phyloP scores from a whole-genome alignment of 306 rosid species.

The Cicer cuneatum region DNA sequence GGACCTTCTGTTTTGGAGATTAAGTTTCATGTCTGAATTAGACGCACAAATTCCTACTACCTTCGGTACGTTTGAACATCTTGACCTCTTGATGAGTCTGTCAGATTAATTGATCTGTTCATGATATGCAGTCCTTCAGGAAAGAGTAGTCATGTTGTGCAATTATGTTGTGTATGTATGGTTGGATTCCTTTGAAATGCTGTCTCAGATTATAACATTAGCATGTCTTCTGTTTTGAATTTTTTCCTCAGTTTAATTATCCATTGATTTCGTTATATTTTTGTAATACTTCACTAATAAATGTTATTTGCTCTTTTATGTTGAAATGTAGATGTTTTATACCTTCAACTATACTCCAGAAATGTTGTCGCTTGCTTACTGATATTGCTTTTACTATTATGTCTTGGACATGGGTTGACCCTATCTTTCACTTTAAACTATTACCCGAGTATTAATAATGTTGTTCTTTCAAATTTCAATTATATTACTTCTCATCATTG shows the following conservation, averaged over 20 bases:
- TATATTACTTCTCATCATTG: background rate
- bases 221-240: background rate
- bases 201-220: background rate
- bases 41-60: slow-evolving; percentile 77
- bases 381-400: background rate
- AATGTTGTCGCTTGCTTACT: background rate
- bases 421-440: background rate
- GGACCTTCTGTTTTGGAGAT: slow-evolving; percentile 48
- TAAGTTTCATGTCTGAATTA: slow-evolving; percentile 82
- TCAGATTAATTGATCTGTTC: slow-evolving; percentile 12
- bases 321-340: background rate
- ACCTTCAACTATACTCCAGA: background rate
- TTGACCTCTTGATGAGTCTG: background rate
- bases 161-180: background rate
- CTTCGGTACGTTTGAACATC: slow-evolving; percentile 59
- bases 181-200: background rate
- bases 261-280: background rate
- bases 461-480: background rate
- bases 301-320: slow-evolving; percentile 5
- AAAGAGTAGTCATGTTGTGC: background rate
- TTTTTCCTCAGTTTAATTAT: slow-evolving; percentile 6
- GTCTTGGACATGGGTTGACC: background rate
- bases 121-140: background rate
- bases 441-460: background rate
- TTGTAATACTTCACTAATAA: background rate